Evolutionary conservation across 306 rosid species (phyloP), one percentile per base, ranked within the genome.

Genomic region (Trifolium repens): DNA sequence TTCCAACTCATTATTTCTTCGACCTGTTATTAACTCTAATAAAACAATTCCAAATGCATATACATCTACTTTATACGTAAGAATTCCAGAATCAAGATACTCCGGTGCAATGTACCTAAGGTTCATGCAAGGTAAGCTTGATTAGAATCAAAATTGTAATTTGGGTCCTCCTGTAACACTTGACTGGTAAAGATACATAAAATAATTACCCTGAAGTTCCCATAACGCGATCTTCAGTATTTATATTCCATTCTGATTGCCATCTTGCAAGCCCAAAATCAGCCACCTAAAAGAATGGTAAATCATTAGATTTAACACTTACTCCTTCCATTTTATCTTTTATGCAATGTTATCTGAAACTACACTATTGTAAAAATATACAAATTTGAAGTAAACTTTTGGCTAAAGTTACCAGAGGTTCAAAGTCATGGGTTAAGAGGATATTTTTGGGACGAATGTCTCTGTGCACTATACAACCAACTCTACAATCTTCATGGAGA

Each of bases 401-500:
- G 46, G 58, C 47, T 14, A 22, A 17, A 74, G 11, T 74, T 88
- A 94, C 97, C 92, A 90, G 57, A 71, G 98, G 96, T 75, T 94
- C 98, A 77, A 90, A 90, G 84, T 91, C 93, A 74, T 94, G 98
- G 14, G 98, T 94, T 72, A 91, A 76, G 82, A 91, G 97, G 55
- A 94, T 90, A 84, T 94, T 94, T 76, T 86, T 89, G 8, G 98
- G 96, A 75, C 97, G 85, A 50, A 91, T 79, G 72, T 94, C 98
- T 83, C 90, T 87, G 85, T 94, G 98, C 75, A 90, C 96, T 79
- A 90, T 89, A 52, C 93, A 88, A 60, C 98, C 98, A n/a, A 91
- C 97, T 89, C 97, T 81, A 66, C 98, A 94, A 84, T 94, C 98
- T 89, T 94, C 98, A 37, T 94, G 97, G 81, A 94, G 96, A 79